These are phyloP conservation scores for Fulvia fulva DNA, from an alignment of 2,329 filamentous ascomycete genomes.

Conservation along the genomic window DNA sequence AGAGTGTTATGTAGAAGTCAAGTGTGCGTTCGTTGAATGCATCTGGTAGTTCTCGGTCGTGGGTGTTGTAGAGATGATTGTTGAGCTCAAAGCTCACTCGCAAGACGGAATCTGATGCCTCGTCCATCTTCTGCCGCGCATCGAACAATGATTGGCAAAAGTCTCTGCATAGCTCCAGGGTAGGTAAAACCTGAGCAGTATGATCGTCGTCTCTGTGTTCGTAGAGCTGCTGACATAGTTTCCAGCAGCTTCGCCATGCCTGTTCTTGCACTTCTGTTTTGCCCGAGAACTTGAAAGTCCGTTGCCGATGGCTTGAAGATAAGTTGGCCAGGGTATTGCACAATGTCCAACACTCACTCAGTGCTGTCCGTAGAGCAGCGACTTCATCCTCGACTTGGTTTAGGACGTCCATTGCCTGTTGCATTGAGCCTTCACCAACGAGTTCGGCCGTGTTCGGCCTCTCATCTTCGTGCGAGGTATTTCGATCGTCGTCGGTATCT, in stretches of 20 bases:
- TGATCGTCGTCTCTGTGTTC: conserved; percentile 70
- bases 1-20: conserved; percentile 91
- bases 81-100: conserved; percentile 93
- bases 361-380: conserved; percentile 65
- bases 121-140: conserved; percentile 71
- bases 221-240: conserved; percentile 84
- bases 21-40: conserved; percentile 84
- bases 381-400: conserved; percentile 60
- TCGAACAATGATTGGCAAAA: conserved; percentile 93
- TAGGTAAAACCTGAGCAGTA: conserved; percentile 65
- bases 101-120: conserved; percentile 77
- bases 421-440: conserved; percentile 38
- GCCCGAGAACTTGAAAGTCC: conserved; percentile 71
- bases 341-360: conserved; percentile 88
- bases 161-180: conserved; percentile 81
- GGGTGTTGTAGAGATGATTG: conserved; percentile 90
- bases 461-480: conserved; percentile 23
- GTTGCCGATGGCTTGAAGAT: conserved; percentile 76
- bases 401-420: conserved; percentile 49
- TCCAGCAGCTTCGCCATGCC: conserved; percentile 93
- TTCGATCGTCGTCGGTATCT: conserved; percentile 29
- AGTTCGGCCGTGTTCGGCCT: conserved; percentile 33
- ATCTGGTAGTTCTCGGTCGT: conserved; percentile 78
- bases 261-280: conserved; percentile 76
- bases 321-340: conserved; percentile 86